Evolutionary conservation across 129 eudicot species (phyloP).

Genomic region (Flaveria robusta): DNA sequence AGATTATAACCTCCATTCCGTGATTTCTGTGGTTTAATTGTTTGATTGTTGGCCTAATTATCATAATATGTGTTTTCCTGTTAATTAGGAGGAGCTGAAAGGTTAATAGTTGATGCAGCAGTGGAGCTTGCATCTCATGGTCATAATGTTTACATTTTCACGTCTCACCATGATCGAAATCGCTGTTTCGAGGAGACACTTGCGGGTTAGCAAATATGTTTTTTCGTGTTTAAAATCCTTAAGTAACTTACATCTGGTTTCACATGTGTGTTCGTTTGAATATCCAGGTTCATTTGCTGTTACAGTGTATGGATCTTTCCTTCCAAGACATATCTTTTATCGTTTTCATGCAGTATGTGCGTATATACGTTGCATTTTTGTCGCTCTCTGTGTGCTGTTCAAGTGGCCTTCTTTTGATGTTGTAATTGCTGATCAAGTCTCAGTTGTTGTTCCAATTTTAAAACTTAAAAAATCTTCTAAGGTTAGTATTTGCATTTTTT

Average conservation of each 20-base stretch:
- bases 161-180: conserved; percentile 82
- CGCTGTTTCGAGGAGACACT: conserved; percentile 95
- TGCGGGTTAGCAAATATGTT: conserved; percentile 45
- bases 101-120: conserved; percentile 95
- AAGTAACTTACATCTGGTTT: conserved; percentile 8
- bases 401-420: conserved; percentile 77
- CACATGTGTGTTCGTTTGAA: conserved; percentile 3
- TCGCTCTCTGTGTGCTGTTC: conserved; percentile 79
- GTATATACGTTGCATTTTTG: conserved; percentile 89
- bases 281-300: conserved; percentile 79
- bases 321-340: conserved; percentile 89
- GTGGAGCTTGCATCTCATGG: conserved; percentile 77
- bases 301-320: conserved; percentile 85
- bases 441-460: conserved; percentile 83
- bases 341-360: conserved; percentile 96
- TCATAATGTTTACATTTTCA: conserved; percentile 81
- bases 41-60: neutral
- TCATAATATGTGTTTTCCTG: neutral
- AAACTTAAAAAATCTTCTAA: conserved; percentile 77
- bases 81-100: conserved; percentile 91
- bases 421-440: conserved; percentile 90
- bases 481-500: conserved; percentile 43
- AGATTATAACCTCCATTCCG: neutral
- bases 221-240: neutral
- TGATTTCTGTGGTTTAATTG: no score